Conservation (phyloP, 257 asterid genomes). For the Solanum lignicaule region DNA sequence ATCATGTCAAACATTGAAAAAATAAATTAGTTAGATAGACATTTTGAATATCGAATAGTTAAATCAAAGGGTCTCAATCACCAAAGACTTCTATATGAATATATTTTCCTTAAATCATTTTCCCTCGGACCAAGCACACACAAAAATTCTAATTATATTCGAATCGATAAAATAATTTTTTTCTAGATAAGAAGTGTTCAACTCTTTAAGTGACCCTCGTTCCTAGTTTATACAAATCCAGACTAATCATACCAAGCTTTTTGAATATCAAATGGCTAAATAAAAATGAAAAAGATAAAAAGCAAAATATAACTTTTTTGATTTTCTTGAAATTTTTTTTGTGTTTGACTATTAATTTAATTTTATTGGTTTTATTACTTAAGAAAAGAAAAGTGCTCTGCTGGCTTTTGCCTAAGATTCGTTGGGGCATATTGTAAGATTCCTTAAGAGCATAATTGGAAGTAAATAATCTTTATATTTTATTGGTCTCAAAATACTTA, state of each 20-base stretch:
- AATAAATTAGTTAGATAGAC: background rate
- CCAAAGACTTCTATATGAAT: background rate
- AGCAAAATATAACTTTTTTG: background rate
- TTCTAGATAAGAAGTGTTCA: background rate
- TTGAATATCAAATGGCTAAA: background rate
- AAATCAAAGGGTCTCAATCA: background rate
- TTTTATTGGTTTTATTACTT: background rate
- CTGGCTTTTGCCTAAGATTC: background rate
- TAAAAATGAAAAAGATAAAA: background rate
- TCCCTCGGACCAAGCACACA: background rate
- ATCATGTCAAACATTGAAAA: background rate
- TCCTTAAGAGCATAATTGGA: background rate
- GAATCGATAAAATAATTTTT: background rate
- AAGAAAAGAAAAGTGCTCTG: background rate
- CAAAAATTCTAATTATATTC: background rate
- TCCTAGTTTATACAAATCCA: background rate
- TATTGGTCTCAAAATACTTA: background rate
- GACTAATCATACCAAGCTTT: background rate
- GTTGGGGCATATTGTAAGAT: background rate
- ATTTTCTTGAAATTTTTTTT: background rate
- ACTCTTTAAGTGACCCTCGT: background rate
- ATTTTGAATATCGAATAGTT: too few relatives aligned
- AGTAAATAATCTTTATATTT: background rate
- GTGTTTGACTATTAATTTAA: background rate
- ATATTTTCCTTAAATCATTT: background rate